Conservation (phyloP, 768 basidiomycete genomes). For the Kondoa malvinella region DNA sequence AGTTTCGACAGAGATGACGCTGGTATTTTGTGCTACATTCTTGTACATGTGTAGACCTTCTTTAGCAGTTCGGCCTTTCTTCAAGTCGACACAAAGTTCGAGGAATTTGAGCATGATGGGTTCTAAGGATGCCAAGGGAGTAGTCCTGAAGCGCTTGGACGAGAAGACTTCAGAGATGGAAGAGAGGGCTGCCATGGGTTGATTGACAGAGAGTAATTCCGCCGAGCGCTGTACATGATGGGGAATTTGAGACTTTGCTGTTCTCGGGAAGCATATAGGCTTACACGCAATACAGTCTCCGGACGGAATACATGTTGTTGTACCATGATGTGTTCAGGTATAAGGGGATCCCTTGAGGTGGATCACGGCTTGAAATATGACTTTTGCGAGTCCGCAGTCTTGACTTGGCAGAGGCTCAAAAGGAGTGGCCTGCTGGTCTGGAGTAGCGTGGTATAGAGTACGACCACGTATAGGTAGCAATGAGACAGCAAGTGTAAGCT, state of each 20-base stretch:
- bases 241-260: neutral
- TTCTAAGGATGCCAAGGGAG: conserved; percentile 70
- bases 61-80: conserved; percentile 81
- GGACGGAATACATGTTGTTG: conserved; percentile 1
- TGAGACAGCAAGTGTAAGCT: no score
- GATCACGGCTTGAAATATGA: no score
- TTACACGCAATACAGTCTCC: conserved; percentile 2
- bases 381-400: no score
- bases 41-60: conserved; percentile 95
- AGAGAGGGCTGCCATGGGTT: conserved; percentile 74
- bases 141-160: conserved; percentile 74
- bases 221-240: conserved; percentile 38
- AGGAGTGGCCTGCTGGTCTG: no score
- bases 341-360: no score
- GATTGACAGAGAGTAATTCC: conserved; percentile 78
- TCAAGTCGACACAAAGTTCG: conserved; percentile 86
- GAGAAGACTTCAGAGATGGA: conserved; percentile 77
- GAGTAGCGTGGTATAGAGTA: no score
- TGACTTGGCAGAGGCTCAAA: no score
- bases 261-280: neutral
- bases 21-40: conserved; percentile 88
- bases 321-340: neutral
- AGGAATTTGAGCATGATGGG: conserved; percentile 92
- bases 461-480: no score
- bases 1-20: conserved; percentile 73